These are phyloP conservation scores for Fusarium proliferatum DNA, from an alignment of 2,329 filamentous ascomycete genomes.

Conservation along the genomic window DNA sequence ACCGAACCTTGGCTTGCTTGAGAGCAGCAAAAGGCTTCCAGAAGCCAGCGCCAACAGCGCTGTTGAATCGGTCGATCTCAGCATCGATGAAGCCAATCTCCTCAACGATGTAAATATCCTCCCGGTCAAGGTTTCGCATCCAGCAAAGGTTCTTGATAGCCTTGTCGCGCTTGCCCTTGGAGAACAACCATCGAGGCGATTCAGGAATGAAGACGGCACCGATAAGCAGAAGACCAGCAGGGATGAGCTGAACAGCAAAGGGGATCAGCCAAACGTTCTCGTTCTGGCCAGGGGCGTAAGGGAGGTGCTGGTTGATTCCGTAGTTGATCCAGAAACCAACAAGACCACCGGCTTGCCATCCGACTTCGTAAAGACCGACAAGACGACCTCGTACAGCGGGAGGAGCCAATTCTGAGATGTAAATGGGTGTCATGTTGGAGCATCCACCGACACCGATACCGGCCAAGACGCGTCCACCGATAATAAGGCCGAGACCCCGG, in stretches of 20 bases:
- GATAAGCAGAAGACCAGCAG: constrained; percentile 69
- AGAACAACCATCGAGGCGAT: constrained; percentile 77
- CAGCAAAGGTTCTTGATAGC: constrained; percentile 70
- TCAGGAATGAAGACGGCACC: constrained; percentile 71
- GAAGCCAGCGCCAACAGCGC: constrained; percentile 75
- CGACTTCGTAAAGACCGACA: constrained; percentile 74
- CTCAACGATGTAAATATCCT: constrained; percentile 76
- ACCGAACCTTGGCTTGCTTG: constrained; percentile 68
- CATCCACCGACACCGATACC: constrained; percentile 72
- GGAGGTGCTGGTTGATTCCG: constrained; percentile 65
- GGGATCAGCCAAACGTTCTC: constrained; percentile 71
- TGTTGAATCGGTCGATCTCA: constrained; percentile 72
- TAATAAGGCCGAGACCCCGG: constrained; percentile 72
- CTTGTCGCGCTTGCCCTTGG: constrained; percentile 68
- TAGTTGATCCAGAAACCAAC: constrained; percentile 76
- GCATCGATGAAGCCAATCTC: constrained; percentile 78
- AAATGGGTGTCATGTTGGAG: constrained; percentile 72
- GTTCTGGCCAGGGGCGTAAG: constrained; percentile 50
- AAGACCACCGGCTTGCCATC: constrained; percentile 72
- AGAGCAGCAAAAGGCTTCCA: constrained; percentile 76
- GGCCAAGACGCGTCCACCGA: constrained; percentile 71
- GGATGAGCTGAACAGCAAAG: constrained; percentile 74
- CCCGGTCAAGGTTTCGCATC: constrained; percentile 68
- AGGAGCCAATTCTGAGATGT: constrained; percentile 69
- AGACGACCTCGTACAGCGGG: constrained; percentile 73